A percentile compares a stretch with the other conserved stretches of the same genome.
Conservation (phyloP, 1,284 basidiomycete genomes). For the Fereydounia khargensis region DNA sequence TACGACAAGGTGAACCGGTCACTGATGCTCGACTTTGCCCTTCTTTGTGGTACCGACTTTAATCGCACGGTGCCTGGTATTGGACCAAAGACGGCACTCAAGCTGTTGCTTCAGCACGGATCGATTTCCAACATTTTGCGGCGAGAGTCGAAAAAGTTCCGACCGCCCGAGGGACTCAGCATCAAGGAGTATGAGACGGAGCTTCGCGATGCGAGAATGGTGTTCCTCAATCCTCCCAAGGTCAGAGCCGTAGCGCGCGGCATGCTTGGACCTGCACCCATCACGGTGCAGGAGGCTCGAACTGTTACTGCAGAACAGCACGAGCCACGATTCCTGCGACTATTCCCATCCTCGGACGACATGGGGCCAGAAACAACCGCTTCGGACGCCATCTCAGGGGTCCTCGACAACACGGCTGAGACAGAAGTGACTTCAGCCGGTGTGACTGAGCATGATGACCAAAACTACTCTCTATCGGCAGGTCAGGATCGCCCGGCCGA, state of each 20-base stretch:
- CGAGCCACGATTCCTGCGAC: no score
- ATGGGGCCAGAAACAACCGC: no score
- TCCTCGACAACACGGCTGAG: no score
- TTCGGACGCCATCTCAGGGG: no score
- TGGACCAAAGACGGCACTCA: conserved; percentile 33
- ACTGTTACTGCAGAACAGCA: no score
- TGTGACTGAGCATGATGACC: neutral
- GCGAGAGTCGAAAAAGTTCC: conserved; percentile 17
- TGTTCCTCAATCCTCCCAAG: conserved; percentile 43
- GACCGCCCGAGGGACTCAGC: conserved; percentile 37
- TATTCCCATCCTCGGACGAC: no score
- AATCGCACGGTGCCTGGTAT: conserved; percentile 51
- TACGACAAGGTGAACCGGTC: conserved; percentile 21
- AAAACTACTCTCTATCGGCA: no score
- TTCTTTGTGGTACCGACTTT: conserved; percentile 56
- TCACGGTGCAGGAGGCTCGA: neutral
- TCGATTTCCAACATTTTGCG: conserved; percentile 29
- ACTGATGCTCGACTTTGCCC: conserved; percentile 49
- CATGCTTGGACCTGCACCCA: conserved; percentile 7
- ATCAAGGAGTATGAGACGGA: conserved; percentile 41
- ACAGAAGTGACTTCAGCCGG: conserved; percentile 3
- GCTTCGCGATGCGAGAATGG: conserved; percentile 31
- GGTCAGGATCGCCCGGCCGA: no score
- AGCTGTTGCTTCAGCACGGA: conserved; percentile 36
- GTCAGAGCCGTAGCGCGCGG: conserved; percentile 21